Evolutionary conservation across 2,329 filamentous ascomycete species (phyloP).

Genomic region (Ceratocystis smalleyi): DNA sequence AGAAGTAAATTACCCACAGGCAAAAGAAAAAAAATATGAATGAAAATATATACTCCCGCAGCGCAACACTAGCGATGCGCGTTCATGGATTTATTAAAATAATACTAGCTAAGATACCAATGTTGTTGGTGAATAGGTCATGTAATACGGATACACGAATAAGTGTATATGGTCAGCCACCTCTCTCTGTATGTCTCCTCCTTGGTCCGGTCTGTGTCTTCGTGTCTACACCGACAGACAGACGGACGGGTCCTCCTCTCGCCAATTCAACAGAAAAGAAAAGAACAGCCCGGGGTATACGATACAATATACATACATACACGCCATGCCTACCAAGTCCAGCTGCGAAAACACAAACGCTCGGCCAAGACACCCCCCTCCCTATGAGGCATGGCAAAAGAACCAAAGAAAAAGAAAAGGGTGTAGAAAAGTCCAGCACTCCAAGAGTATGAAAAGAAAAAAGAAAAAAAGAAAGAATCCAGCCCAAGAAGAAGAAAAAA

Average conservation of each 20-base stretch:
- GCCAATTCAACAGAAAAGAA: constrained; percentile 6
- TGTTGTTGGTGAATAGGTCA: too few relatives aligned
- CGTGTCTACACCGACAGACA: too few relatives aligned
- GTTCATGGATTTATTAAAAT: neutral
- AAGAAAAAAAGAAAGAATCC: neutral
- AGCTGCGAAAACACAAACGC: neutral
- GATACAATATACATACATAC: neutral
- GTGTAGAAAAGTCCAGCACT: neutral
- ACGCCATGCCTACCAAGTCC: neutral
- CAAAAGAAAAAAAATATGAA: neutral
- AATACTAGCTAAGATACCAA: neutral
- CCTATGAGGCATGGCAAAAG: too few relatives aligned
- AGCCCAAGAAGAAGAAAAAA: too few relatives aligned
- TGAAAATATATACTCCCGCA: neutral
- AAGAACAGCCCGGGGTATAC: constrained; percentile 10
- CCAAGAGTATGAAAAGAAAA: neutral
- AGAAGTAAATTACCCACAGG: constrained; percentile 14
- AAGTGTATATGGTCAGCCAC: neutral
- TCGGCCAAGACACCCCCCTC: too few relatives aligned
- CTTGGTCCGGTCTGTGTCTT: too few relatives aligned
- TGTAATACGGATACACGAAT: neutral
- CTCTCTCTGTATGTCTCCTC: neutral
- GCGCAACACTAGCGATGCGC: too few relatives aligned
- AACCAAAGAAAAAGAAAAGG: neutral
- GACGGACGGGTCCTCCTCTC: neutral